Conservation (phyloP, 495 filamentous ascomycete genomes). For the Daldinia loculata region DNA sequence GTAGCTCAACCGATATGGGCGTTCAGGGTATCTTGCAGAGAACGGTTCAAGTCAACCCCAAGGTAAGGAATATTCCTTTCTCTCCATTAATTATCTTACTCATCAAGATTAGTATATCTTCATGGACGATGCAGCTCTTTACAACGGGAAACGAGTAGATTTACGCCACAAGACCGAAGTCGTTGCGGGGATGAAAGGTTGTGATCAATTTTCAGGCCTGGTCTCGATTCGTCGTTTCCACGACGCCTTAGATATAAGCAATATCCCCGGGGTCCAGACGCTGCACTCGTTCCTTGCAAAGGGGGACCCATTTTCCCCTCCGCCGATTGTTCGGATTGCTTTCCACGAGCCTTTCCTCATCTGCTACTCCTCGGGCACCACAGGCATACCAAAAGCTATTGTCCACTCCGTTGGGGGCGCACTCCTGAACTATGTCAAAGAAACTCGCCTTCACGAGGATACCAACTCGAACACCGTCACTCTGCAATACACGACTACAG, state of each 20-base stretch:
- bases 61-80: constrained; percentile 38
- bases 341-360: constrained; percentile 77
- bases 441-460: constrained; percentile 67
- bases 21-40: constrained; percentile 79
- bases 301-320: constrained; percentile 47
- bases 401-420: constrained; percentile 73
- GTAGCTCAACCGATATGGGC: constrained; percentile 81
- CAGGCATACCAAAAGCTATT: constrained; percentile 78
- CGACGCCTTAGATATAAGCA: constrained; percentile 64
- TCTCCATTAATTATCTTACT: constrained; percentile 6
- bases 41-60: constrained; percentile 73
- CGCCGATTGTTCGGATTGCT: constrained; percentile 66
- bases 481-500: constrained; percentile 71
- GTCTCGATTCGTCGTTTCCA: constrained; percentile 73
- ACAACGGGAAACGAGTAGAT: constrained; percentile 79
- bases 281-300: constrained; percentile 61
- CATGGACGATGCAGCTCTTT: constrained; percentile 79
- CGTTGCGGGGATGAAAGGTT: constrained; percentile 64
- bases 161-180: constrained; percentile 72
- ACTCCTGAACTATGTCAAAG: constrained; percentile 67
- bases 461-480: constrained; percentile 56
- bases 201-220: constrained; percentile 68
- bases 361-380: constrained; percentile 77
- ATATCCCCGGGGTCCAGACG: constrained; percentile 63
- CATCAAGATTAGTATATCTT: constrained; percentile 64